phyloP scores from a whole-genome alignment of 495 filamentous ascomycete species.

The Haplographium delicatum region DNA sequence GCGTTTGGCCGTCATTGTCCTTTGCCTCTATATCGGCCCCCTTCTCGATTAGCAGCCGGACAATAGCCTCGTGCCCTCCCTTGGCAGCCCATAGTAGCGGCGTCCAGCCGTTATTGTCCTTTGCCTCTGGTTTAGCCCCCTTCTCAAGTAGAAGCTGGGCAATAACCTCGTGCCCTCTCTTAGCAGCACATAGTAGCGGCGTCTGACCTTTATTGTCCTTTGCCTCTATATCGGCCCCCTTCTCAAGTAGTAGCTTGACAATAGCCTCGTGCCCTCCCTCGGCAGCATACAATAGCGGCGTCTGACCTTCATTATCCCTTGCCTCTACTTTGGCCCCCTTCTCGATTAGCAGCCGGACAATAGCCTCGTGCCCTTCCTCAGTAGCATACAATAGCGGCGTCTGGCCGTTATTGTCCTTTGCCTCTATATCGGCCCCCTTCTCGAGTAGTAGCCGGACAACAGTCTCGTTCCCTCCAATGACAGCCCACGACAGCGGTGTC shows the following conservation, averaged over 20 bases:
- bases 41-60: too few relatives aligned
- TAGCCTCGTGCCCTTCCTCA: neutral
- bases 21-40: constrained; percentile 10
- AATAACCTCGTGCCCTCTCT: too few relatives aligned
- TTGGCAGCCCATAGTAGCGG: neutral
- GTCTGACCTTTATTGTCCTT: neutral
- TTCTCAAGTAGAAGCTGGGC: too few relatives aligned
- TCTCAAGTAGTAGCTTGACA: neutral
- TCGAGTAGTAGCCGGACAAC: neutral
- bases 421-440: neutral
- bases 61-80: neutral
- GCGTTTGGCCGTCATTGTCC: constrained; percentile 3
- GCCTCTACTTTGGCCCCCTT: neutral
- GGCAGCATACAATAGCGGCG: neutral
- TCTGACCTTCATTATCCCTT: neutral
- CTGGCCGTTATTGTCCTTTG: neutral
- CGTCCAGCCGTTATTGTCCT: neutral
- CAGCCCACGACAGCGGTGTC: neutral
- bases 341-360: neutral
- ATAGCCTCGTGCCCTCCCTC: neutral
- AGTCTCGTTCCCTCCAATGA: neutral
- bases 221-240: neutral
- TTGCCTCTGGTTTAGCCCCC: neutral
- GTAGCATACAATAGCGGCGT: neutral
- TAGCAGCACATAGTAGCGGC: neutral